A percentile compares a stretch with the other conserved stretches of the same genome.
Evolutionary conservation across 2,329 filamentous ascomycete species (phyloP).

Genomic region (Ascocoryne sarcoides): DNA sequence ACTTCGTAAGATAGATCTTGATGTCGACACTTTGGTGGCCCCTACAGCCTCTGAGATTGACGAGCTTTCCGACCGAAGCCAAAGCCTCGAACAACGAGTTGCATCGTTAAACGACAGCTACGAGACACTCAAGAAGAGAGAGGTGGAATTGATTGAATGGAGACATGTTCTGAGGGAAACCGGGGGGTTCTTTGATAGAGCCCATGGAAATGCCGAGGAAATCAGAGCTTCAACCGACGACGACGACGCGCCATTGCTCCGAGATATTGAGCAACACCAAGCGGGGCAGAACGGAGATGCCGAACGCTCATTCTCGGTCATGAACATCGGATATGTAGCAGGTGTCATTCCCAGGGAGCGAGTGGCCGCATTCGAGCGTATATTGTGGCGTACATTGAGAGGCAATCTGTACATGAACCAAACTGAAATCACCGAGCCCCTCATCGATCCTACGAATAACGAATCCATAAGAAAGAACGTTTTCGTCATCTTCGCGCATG

Average conservation of each 20-base stretch:
- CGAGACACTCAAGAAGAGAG: slow-evolving; percentile 94
- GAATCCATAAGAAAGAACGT: slow-evolving; percentile 94
- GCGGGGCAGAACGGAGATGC: slow-evolving; percentile 46
- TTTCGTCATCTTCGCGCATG: slow-evolving; percentile 98
- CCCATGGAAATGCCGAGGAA: slow-evolving; percentile 92
- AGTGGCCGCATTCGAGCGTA: slow-evolving; percentile 91
- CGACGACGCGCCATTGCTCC: slow-evolving; percentile 84
- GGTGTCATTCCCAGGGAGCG: slow-evolving; percentile 91
- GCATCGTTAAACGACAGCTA: slow-evolving; percentile 94
- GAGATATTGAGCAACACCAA: slow-evolving; percentile 77
- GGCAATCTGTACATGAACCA: slow-evolving; percentile 99
- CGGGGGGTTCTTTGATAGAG: slow-evolving; percentile 93
- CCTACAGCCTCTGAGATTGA: slow-evolving; percentile 94
- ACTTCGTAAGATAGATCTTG: slow-evolving; percentile 85
- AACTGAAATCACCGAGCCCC: slow-evolving; percentile 89
- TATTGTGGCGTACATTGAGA: slow-evolving; percentile 92
- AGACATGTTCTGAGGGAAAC: slow-evolving; percentile 95
- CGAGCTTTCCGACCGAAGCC: slow-evolving; percentile 84
- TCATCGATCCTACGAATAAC: slow-evolving; percentile 87
- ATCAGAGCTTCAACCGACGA: slow-evolving; percentile 82
- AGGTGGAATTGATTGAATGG: slow-evolving; percentile 96
- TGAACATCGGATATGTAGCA: slow-evolving; percentile 98
- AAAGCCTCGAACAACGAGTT: slow-evolving; percentile 85
- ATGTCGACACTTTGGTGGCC: slow-evolving; percentile 74
- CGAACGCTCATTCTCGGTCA: slow-evolving; percentile 87